Evolutionary conservation across 441 rosid genomes (phyloP).

Genomic region (Manihot esculenta): DNA sequence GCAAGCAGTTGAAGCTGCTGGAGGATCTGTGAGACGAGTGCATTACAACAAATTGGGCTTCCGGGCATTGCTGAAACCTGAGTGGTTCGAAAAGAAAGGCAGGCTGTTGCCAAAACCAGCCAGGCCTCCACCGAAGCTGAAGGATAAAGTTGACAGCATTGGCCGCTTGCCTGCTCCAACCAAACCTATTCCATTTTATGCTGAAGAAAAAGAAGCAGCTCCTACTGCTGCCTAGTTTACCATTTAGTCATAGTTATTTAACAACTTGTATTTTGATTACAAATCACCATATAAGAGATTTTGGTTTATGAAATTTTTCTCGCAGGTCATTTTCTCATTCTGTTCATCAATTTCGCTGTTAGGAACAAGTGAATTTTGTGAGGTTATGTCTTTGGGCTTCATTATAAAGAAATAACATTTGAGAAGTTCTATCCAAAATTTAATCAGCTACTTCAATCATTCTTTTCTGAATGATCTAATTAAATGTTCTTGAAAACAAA

Average conservation of each 20-base stretch:
- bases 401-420: not conserved
- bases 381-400: not conserved
- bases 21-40: slow-evolving; percentile 87
- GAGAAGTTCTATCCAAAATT: not conserved
- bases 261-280: not conserved
- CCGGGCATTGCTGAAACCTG: slow-evolving; percentile 79
- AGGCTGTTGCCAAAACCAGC: slow-evolving; percentile 81
- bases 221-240: slow-evolving; percentile 29
- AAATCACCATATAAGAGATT: not conserved
- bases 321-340: not conserved
- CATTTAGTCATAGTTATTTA: not conserved
- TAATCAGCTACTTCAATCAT: too few relatives aligned
- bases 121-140: slow-evolving; percentile 86
- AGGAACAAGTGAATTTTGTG: not conserved
- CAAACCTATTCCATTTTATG: slow-evolving; percentile 71
- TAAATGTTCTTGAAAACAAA: too few relatives aligned
- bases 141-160: slow-evolving; percentile 82
- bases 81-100: slow-evolving; percentile 97
- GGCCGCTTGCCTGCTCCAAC: slow-evolving; percentile 90
- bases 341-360: not conserved
- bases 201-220: slow-evolving; percentile 41
- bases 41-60: slow-evolving; percentile 88
- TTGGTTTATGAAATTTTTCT: not conserved
- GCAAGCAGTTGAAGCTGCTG: slow-evolving; percentile 82
- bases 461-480: too few relatives aligned